Evolutionary conservation across 2,329 filamentous ascomycete genomes (phyloP).

Genomic region (Phyllachora maydis): DNA sequence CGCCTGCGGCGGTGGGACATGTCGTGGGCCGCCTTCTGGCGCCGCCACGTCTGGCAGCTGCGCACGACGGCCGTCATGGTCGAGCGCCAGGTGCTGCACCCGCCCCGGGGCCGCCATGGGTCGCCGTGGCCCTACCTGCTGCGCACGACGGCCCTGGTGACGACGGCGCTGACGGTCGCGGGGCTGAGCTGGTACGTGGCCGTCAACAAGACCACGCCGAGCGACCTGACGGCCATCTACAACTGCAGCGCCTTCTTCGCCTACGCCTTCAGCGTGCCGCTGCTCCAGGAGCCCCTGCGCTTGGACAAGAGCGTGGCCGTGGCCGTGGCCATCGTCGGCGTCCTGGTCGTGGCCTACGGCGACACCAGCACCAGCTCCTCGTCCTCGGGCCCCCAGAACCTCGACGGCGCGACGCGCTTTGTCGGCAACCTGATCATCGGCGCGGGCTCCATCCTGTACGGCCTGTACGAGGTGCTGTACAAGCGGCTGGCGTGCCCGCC

Average conservation of each 20-base stretch:
- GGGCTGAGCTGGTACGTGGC: slow-evolving; percentile 92
- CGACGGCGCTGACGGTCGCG: slow-evolving; percentile 69
- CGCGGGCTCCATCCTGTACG: slow-evolving; percentile 19
- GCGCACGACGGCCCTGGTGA: slow-evolving; percentile 62
- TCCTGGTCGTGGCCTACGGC: slow-evolving; percentile 37
- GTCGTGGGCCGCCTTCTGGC: slow-evolving; percentile 76
- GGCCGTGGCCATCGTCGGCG: slow-evolving; percentile 66
- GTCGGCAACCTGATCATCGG: slow-evolving; percentile 25
- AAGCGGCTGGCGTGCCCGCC: slow-evolving; percentile 18
- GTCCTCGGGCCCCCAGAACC: slow-evolving; percentile 12
- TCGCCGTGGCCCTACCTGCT: slow-evolving; percentile 48
- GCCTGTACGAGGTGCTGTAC: slow-evolving; percentile 17
- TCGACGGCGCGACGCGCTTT: slow-evolving; percentile 17
- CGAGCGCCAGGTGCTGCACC: slow-evolving; percentile 52
- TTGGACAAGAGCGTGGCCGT: slow-evolving; percentile 77
- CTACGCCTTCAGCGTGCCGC: slow-evolving; percentile 61
- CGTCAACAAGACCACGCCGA: slow-evolving; percentile 48
- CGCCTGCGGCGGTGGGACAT: slow-evolving; percentile 59
- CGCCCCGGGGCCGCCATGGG: slow-evolving; percentile 20
- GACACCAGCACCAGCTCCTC: slow-evolving; percentile 22
- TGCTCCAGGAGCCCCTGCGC: slow-evolving; percentile 69
- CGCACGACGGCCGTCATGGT: slow-evolving; percentile 57
- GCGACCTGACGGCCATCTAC: slow-evolving; percentile 20
- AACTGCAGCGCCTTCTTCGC: slow-evolving; percentile 21
- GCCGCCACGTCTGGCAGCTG: slow-evolving; percentile 29